Conservation (phyloP, 768 basidiomycete genomes). For the Leccinum olivaceopallidum region DNA sequence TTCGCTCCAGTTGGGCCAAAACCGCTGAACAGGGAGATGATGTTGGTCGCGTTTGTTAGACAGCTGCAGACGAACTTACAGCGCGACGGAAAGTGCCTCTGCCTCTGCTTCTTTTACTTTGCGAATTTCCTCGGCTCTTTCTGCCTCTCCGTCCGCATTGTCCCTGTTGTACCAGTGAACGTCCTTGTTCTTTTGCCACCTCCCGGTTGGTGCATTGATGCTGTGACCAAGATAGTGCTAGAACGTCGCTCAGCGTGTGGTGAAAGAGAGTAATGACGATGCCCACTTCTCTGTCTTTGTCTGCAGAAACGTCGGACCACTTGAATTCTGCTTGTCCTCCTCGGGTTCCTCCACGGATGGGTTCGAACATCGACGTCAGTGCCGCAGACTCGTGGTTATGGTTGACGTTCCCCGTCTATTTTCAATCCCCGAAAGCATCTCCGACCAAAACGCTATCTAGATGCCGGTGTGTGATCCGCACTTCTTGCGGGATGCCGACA, state of each 20-base stretch:
- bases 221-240: constrained; percentile 96
- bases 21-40: constrained; percentile 50
- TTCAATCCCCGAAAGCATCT: constrained; percentile 22
- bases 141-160: constrained; percentile 37
- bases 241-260: constrained; percentile 3
- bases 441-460: constrained; percentile 24
- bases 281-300: constrained; percentile 88
- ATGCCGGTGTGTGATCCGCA: constrained; percentile 21
- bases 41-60: constrained; percentile 6
- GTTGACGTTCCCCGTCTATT: neutral
- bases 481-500: constrained; percentile 22
- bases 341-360: constrained; percentile 84
- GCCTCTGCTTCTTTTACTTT: constrained; percentile 87
- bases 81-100: constrained; percentile 78
- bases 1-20: constrained; percentile 58
- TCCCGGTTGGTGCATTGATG: constrained; percentile 90
- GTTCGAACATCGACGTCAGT: constrained; percentile 61
- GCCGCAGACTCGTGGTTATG: neutral
- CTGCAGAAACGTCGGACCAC: constrained; percentile 87
- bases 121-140: constrained; percentile 71
- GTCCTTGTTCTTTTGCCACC: constrained; percentile 98
- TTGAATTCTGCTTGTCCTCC: constrained; percentile 93
- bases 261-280: neutral
- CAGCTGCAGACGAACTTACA: constrained; percentile 47
- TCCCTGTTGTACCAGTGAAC: constrained; percentile 94